These are phyloP conservation scores for Moringa oleifera DNA, from an alignment of 345 rosid genomes.

Conservation along the genomic window DNA sequence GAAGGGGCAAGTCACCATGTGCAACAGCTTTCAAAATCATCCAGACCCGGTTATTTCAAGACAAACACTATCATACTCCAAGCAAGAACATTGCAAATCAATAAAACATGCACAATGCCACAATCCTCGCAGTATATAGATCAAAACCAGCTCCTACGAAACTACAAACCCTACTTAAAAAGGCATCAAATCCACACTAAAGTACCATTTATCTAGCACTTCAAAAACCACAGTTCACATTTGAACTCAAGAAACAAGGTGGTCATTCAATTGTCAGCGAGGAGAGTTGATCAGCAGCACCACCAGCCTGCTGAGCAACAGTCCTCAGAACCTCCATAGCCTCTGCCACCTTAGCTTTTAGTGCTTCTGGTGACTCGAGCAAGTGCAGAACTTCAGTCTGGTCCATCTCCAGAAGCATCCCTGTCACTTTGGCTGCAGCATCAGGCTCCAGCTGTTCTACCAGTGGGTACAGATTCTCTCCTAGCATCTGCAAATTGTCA, in stretches of 20 bases:
- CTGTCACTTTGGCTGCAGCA: conserved; percentile 89
- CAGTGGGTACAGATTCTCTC: conserved; percentile 89
- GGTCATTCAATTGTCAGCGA: conserved; percentile 64
- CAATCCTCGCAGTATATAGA: neutral
- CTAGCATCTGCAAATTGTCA: conserved; percentile 57
- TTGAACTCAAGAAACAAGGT: conserved; percentile 43
- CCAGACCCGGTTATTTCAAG: neutral
- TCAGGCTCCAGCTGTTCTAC: conserved; percentile 91
- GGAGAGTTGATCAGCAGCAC: conserved; percentile 61
- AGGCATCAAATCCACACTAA: neutral
- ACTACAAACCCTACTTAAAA: neutral
- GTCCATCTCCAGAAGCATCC: conserved; percentile 98
- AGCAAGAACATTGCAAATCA: too few species aligned
- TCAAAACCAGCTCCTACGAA: neutral
- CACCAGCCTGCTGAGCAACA: conserved; percentile 62
- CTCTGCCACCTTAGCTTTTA: conserved; percentile 81
- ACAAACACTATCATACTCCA: neutral
- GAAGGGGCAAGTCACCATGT: too few species aligned
- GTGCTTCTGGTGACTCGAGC: conserved; percentile 91
- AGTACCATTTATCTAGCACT: too few species aligned
- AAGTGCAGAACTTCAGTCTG: conserved; percentile 91
- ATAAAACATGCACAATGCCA: neutral
- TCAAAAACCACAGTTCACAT: neutral
- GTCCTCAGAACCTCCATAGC: conserved; percentile 95
- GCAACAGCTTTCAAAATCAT: neutral